Base-by-base conservation (phyloP, 768 basidiomycete genomes). In the Gymnopilus dilepis region DNA sequence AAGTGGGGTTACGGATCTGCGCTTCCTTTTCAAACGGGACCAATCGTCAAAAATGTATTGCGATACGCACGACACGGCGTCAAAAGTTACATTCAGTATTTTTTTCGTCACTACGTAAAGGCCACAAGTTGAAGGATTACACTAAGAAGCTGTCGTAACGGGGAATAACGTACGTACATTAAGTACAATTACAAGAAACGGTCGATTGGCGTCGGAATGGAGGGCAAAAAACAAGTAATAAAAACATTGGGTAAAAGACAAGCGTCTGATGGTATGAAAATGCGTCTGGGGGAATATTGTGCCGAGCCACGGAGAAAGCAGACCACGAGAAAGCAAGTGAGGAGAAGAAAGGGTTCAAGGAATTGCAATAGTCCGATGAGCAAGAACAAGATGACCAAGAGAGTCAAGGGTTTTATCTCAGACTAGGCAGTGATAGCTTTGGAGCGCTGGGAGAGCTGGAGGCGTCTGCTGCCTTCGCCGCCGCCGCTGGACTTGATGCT, bases 161-260 rank as follows among this genome's bases (percentile, higher is more conserved):
- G 37, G 30, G 17, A 47, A 28, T 31, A 50, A 31, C 47, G 47
- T 50, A 50, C 28, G 47, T 22, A 31, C 47, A 22, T 30, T 31
- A 37, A 37, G 34, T 37, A 48, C 22, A 47, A 50, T 42, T 31
- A 56, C n/a, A 45, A 56, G 40, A 56, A 9, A n/a, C n/a, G n/a
- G n/a, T n/a, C n/a, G n/a, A n/a, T n/a, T n/a, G n/a, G n/a, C n/a
- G n/a, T n/a, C n/a, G n/a, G n/a, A n/a, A n/a, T n/a, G n/a, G n/a
- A 24, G 43, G 41, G 41, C 42, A 34, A 56, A 50, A 30, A 50
- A 50, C 28, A 15, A 50, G 6, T 8, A 28, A 47, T 47, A 47
- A 47, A 47, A 22, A 26, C 24, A 47, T n/a, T 31, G n/a, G n/a
- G n/a, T n/a, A n/a, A n/a, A n/a, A n/a, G n/a, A n/a, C n/a, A n/a